A percentile compares a stretch with the other conserved stretches of the same genome.
Evolutionary conservation across 768 basidiomycete species (phyloP).

Genomic region (Myochromella boudieri): DNA sequence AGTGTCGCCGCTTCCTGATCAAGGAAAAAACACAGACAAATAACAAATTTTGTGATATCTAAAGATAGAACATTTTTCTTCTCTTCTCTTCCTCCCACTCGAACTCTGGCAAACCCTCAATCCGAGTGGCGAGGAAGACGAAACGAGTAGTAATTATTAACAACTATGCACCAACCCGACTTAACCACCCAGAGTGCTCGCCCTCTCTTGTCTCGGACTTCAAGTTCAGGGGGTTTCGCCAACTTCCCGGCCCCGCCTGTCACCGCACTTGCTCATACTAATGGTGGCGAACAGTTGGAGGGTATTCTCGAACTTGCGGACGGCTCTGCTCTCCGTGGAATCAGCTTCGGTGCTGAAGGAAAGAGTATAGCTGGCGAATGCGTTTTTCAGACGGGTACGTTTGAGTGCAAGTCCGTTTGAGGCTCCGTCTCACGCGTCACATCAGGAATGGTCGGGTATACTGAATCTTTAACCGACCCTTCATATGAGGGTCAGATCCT

Average conservation of each 20-base stretch:
- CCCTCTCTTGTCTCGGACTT: conserved; percentile 44
- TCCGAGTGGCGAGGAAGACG: conserved; percentile 52
- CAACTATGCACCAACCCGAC: conserved; percentile 20
- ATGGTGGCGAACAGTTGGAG: conserved; percentile 38
- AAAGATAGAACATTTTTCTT: conserved; percentile 35
- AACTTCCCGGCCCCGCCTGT: conserved; percentile 35
- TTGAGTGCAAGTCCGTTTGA: neutral
- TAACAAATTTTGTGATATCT: conserved; percentile 35
- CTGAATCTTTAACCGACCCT: conserved; percentile 96
- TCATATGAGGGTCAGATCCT: conserved; percentile 99
- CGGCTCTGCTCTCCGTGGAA: conserved; percentile 84
- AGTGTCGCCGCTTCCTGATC: conserved; percentile 7
- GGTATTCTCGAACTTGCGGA: conserved; percentile 88
- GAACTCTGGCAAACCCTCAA: conserved; percentile 30
- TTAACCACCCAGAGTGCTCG: conserved; percentile 29
- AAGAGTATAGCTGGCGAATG: conserved; percentile 97
- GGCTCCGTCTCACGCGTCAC: conserved; percentile 10
- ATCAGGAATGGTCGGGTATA: conserved; percentile 98
- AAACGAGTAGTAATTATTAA: conserved; percentile 17
- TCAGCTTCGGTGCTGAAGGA: conserved; percentile 89
- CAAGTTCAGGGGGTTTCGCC: conserved; percentile 35
- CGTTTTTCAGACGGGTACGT: conserved; percentile 97
- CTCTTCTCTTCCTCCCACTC: conserved; percentile 56
- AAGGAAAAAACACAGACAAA: conserved; percentile 30
- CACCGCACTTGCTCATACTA: conserved; percentile 27